phyloP scores from a whole-genome alignment of 2,329 filamentous ascomycete genomes.

The Leptodontidium sp. region DNA sequence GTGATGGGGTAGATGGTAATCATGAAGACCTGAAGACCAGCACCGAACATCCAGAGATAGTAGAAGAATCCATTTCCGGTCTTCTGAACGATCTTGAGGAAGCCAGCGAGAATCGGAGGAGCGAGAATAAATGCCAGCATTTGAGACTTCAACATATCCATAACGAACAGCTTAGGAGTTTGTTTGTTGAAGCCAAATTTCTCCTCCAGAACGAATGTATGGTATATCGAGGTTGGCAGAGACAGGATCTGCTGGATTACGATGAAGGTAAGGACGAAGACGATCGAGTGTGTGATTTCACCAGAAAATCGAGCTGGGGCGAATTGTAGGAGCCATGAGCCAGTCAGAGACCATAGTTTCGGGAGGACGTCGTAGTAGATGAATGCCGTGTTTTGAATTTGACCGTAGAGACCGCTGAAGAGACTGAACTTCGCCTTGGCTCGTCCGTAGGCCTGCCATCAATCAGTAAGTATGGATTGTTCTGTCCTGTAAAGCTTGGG shows the following conservation, averaged over 20 bases:
- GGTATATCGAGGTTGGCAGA: conserved; percentile 86
- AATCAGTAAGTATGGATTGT: conserved; percentile 33
- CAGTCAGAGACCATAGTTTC: conserved; percentile 86
- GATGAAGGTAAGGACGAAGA: conserved; percentile 90
- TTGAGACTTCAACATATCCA: conserved; percentile 91
- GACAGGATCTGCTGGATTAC: conserved; percentile 81
- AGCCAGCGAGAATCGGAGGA: conserved; percentile 87
- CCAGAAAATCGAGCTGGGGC: conserved; percentile 82
- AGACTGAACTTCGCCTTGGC: conserved; percentile 93
- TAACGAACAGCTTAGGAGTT: conserved; percentile 86
- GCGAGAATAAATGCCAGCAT: conserved; percentile 81
- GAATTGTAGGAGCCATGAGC: conserved; percentile 75
- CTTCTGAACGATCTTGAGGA: conserved; percentile 92
- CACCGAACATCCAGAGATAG: conserved; percentile 94
- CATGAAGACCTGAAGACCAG: conserved; percentile 89
- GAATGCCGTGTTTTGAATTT: conserved; percentile 87
- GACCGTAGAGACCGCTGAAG: conserved; percentile 80
- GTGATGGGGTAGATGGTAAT: conserved; percentile 96
- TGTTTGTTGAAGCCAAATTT: conserved; percentile 99
- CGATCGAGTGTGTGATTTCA: conserved; percentile 91
- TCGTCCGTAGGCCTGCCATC: conserved; percentile 80
- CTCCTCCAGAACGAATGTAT: conserved; percentile 95
- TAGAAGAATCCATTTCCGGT: conserved; percentile 97
- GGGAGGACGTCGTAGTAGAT: conserved; percentile 92
- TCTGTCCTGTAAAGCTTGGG: not conserved